These are phyloP conservation scores for Penicillium salamii DNA, from an alignment of 495 filamentous ascomycete genomes.

Conservation along the genomic window DNA sequence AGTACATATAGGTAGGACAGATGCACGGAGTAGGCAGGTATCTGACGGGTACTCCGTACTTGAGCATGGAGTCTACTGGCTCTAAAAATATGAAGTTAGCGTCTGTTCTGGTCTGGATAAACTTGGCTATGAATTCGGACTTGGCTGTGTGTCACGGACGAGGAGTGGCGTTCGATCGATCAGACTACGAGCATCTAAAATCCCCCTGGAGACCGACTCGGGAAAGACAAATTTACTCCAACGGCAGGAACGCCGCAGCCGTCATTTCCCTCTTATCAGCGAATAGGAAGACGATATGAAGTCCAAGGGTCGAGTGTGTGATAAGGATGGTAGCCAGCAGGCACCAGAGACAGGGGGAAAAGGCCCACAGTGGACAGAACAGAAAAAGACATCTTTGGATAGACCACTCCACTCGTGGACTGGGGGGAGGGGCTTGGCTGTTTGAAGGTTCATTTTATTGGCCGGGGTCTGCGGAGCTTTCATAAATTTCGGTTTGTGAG, in stretches of 20 bases:
- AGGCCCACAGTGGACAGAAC: neutral
- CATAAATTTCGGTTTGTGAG: neutral
- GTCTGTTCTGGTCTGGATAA: neutral
- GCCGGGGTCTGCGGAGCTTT: neutral
- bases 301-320: no score
- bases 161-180: slow-evolving; percentile 8
- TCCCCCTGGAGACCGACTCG: neutral
- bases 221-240: neutral
- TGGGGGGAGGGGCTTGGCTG: neutral
- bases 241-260: slow-evolving; percentile 5
- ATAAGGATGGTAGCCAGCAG: neutral
- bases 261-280: neutral
- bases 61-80: neutral
- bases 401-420: slow-evolving; percentile 4
- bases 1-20: no score
- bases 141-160: slow-evolving; percentile 1
- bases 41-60: neutral
- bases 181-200: neutral
- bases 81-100: neutral
- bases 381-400: neutral
- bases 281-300: neutral
- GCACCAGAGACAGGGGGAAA: slow-evolving; percentile 4
- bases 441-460: neutral
- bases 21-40: neutral
- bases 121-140: slow-evolving; percentile 1